Percentiles rank a stretch among this genome's conserved stretches.
Conservation (phyloP, 2,329 filamentous ascomycete species). For the Microdochium bolleyi region DNA sequence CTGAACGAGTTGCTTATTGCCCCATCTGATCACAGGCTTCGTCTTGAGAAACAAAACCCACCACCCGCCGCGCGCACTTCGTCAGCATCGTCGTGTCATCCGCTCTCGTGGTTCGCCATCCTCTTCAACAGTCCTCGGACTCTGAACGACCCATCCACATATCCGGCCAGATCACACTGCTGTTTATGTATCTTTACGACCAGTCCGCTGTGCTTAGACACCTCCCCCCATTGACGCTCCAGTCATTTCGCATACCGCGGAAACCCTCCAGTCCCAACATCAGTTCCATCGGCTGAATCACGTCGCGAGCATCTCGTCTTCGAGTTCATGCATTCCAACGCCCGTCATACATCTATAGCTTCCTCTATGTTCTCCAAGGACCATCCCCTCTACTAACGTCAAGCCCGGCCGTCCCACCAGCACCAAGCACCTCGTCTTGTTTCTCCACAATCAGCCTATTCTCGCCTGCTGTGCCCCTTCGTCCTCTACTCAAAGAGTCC, state of each 20-base stretch:
- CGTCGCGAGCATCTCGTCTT: constrained; percentile 22
- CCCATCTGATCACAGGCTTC: not conserved
- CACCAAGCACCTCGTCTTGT: not conserved
- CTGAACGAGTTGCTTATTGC: not conserved
- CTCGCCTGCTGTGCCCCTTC: not conserved
- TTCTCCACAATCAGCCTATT: constrained; percentile 6
- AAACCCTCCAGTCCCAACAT: constrained; percentile 87
- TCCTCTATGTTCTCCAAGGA: constrained; percentile 48
- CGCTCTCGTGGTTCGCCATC: not conserved
- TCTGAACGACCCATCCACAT: not conserved
- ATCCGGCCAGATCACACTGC: constrained; percentile 25
- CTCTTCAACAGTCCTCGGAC: not conserved
- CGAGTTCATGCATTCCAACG: constrained; percentile 52
- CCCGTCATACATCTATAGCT: constrained; percentile 36
- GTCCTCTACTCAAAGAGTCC: not conserved
- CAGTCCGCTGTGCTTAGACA: constrained; percentile 84
- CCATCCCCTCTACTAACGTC: constrained; percentile 46
- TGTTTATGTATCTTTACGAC: constrained; percentile 99
- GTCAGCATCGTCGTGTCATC: not conserved
- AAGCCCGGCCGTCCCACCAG: constrained; percentile 5
- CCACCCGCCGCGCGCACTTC: not conserved
- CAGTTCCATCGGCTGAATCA: constrained; percentile 83
- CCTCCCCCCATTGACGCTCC: constrained; percentile 90
- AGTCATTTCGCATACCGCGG: constrained; percentile 92
- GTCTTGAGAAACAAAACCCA: not conserved